A percentile compares a stretch with the other conserved stretches of the same genome.
These are phyloP conservation scores for Ensete glaucum DNA, from an alignment of 176 grass and related monocot genomes.

Conservation along the genomic window DNA sequence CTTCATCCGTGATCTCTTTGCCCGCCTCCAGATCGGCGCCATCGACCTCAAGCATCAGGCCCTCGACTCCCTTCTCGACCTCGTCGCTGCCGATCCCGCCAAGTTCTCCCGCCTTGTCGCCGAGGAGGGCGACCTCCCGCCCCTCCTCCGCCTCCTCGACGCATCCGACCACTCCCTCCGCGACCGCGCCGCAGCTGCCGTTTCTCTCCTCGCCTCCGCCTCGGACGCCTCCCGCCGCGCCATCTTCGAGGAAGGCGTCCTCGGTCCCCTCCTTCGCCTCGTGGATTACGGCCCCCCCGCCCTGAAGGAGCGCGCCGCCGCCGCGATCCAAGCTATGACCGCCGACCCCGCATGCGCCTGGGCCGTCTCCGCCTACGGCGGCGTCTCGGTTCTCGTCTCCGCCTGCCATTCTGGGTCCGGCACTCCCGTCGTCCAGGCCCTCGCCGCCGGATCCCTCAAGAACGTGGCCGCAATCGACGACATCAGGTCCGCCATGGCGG, in stretches of 20 bases:
- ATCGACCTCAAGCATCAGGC: constrained; percentile 77
- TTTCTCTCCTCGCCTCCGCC: constrained; percentile 43
- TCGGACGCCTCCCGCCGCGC: constrained; percentile 44
- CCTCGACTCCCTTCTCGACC: constrained; percentile 48
- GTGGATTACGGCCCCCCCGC: constrained; percentile 40
- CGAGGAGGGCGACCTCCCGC: constrained; percentile 39
- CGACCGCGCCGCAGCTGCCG: constrained; percentile 36
- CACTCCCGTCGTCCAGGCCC: constrained; percentile 34
- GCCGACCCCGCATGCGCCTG: constrained; percentile 42
- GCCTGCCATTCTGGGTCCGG: constrained; percentile 58
- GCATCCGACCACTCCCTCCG: constrained; percentile 54
- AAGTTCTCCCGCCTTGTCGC: constrained; percentile 45
- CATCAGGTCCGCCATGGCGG: constrained; percentile 46
- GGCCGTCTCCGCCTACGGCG: constrained; percentile 72
- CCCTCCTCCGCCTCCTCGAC: constrained; percentile 70
- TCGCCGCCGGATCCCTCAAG: constrained; percentile 43
- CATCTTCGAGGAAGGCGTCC: constrained; percentile 68
- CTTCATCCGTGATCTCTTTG: constrained; percentile 68
- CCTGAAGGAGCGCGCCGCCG: constrained; percentile 41
- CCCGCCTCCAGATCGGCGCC: constrained; percentile 76
- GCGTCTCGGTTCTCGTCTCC: constrained; percentile 47
- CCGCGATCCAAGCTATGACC: constrained; percentile 48
- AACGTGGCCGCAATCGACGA: constrained; percentile 58
- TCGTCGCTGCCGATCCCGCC: constrained; percentile 34
- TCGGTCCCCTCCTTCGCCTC: constrained; percentile 63